Evolutionary conservation across 495 filamentous ascomycete genomes (phyloP).

Genomic region (Tetracladium setigerum): DNA sequence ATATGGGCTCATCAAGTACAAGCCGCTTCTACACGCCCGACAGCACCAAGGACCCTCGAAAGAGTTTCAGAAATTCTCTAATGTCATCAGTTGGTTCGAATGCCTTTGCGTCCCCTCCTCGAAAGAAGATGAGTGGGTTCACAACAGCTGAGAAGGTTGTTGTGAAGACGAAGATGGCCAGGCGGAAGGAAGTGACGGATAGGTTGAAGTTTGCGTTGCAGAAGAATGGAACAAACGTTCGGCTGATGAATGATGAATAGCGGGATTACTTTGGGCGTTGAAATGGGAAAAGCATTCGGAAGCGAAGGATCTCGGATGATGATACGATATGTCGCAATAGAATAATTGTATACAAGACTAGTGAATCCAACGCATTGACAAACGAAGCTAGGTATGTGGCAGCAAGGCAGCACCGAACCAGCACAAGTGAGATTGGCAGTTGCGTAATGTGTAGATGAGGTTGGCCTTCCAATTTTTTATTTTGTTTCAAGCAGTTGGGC

Average conservation of each 20-base stretch:
- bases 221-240: conserved; percentile 24
- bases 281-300: not conserved
- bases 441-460: too few relatives aligned
- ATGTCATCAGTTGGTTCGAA: conserved; percentile 18
- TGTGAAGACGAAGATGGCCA: conserved; percentile 44
- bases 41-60: conserved; percentile 17
- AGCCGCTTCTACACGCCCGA: conserved; percentile 30
- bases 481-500: too few relatives aligned
- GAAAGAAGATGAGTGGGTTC: conserved; percentile 50
- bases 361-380: too few relatives aligned
- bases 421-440: too few relatives aligned
- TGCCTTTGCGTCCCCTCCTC: conserved; percentile 27
- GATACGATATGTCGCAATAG: too few relatives aligned
- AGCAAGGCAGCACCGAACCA: too few relatives aligned
- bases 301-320: too few relatives aligned
- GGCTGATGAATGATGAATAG: conserved; percentile 17
- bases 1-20: conserved; percentile 24
- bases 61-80: conserved; percentile 15
- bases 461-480: too few relatives aligned
- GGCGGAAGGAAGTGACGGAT: conserved; percentile 45
- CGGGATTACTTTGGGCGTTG: not conserved
- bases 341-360: too few relatives aligned
- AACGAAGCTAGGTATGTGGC: too few relatives aligned
- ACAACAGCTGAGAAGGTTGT: conserved; percentile 38
- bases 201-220: conserved; percentile 30